These are phyloP conservation scores for Boletus rubescentipes DNA, from an alignment of 768 basidiomycete genomes.

Conservation along the genomic window DNA sequence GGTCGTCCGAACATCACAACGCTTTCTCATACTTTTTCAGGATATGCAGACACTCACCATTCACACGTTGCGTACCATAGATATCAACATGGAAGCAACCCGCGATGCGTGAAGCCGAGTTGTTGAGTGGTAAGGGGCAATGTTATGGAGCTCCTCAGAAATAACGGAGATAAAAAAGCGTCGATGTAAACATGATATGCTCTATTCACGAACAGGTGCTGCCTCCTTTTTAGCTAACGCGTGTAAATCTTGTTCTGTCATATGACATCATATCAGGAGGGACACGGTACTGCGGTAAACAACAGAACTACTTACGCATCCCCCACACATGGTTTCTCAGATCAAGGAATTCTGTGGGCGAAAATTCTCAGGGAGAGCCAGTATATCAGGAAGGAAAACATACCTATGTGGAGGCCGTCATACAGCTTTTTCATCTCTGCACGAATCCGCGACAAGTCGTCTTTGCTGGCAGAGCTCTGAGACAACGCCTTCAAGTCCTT, in stretches of 20 bases:
- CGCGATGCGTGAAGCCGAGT: not conserved
- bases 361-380: not conserved
- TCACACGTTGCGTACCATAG: no score
- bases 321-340: constrained; percentile 83
- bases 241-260: constrained; percentile 77
- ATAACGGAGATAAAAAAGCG: not conserved
- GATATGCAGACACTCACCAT: not conserved
- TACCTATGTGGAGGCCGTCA: constrained; percentile 78
- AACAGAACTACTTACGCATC: constrained; percentile 59
- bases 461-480: constrained; percentile 67
- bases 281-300: not conserved
- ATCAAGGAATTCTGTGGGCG: constrained; percentile 68
- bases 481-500: constrained; percentile 80
- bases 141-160: not conserved
- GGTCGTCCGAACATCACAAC: not conserved
- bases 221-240: constrained; percentile 66
- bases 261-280: not conserved
- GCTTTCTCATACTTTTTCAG: not conserved
- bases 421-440: constrained; percentile 87
- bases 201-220: constrained; percentile 56
- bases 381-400: constrained; percentile 21
- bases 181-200: constrained; percentile 12
- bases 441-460: constrained; percentile 73
- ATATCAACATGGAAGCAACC: not conserved
- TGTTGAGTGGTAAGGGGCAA: not conserved